A percentile compares a stretch with the other conserved stretches of the same genome.
phyloP scores from a whole-genome alignment of 2,329 filamentous ascomycete genomes.

The Penicillium sp. region DNA sequence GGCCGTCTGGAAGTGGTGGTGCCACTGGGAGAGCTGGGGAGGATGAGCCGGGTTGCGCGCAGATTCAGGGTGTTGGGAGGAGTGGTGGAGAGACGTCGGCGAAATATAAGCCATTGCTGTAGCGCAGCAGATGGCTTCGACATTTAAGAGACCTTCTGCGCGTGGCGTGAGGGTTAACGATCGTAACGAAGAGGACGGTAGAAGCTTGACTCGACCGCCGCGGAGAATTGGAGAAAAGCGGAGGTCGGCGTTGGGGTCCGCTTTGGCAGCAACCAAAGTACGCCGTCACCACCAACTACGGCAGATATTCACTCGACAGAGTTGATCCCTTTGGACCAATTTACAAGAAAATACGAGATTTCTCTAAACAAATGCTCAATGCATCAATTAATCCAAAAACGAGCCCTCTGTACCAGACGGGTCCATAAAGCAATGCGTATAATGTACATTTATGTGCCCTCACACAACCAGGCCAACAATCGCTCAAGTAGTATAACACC shows the following conservation, averaged over 20 bases:
- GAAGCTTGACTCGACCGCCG: background rate
- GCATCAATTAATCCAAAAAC: constrained; percentile 29
- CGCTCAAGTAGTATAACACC: constrained; percentile 20
- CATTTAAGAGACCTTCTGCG: constrained; percentile 17
- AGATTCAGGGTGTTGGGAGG: background rate
- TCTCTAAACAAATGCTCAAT: constrained; percentile 23
- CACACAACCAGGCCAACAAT: constrained; percentile 29
- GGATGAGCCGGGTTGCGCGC: background rate
- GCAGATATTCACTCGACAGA: background rate
- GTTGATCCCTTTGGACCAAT: background rate
- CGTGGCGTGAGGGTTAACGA: background rate
- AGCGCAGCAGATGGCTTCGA: constrained; percentile 17
- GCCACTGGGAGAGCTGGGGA: background rate
- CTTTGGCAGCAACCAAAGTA: background rate
- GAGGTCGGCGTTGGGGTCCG: constrained; percentile 12
- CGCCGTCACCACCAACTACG: background rate
- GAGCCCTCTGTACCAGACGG: constrained; percentile 26
- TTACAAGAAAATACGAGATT: background rate
- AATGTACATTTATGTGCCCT: constrained; percentile 44
- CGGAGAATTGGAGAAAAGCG: constrained; percentile 11
- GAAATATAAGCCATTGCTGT: constrained; percentile 18
- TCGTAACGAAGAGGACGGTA: background rate
- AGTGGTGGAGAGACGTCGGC: constrained; percentile 4
- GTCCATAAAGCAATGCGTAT: constrained; percentile 33
- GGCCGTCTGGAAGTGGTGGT: background rate